Base-by-base conservation (phyloP, 306 rosid genomes). In the Quercus parvula region DNA sequence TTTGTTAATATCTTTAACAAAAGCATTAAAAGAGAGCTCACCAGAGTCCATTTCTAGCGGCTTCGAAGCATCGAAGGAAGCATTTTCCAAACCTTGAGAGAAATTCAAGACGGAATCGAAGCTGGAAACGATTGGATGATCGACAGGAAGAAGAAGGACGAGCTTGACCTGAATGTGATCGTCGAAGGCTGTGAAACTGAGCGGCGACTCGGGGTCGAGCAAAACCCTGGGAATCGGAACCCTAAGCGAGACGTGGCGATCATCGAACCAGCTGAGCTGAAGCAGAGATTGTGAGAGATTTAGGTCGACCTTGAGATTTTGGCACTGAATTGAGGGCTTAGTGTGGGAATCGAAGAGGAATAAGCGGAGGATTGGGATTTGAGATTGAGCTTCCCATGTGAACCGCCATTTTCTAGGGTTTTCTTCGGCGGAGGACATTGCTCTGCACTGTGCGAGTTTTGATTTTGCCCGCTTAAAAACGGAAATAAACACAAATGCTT, bases 381-480 rank as follows among this genome's bases (percentile, higher is more conserved):
- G 92, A 5, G 97, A 90, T 75, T 91, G 99, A 5, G 96, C 84
- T 86, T 92, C 98, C 98, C 99, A 95, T 17, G 94, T 91, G 73
- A 86, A 95, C 58, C 85, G 92, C 99, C 98, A 92, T 83, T 62
- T 80, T 63, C 62, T 79, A 24, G 76, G 67, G 56, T 18, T 59
- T 75, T 77, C 83, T 11, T 10, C 54, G 17, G 54, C 51, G 27
- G 52, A 4, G 4, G 72, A 18, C 72, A 67, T 67, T 31, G 71
- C 10, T 31, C 5, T 30, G 5, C 24, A 24, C 18, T 3, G 30
- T 25, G 66, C 64, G 3, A 24, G 15, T 59, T 12, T 59, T 59
- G 27, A 5, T 59, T 12, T 59, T 59, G 27, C 66, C 66, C 64
- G 64, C 30, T 3, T 58, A 58, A 38, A 38, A 41, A 41, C 46